Percentiles rank a stretch among this genome's conserved stretches.
These are phyloP conservation scores for Candida maltosa DNA, from an alignment of 805 yeast species.

Conservation along the genomic window DNA sequence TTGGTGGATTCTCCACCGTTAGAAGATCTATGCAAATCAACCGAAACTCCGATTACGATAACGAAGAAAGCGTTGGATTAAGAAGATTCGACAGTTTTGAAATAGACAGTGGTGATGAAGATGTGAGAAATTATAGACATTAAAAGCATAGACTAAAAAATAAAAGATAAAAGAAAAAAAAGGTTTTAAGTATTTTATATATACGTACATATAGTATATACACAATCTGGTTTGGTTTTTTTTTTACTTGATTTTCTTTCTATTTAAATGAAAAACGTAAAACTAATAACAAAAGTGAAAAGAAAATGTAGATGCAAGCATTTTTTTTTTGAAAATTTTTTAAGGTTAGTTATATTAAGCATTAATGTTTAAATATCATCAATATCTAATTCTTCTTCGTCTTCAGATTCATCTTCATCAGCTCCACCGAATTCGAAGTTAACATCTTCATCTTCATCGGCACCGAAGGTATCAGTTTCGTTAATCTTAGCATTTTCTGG, in stretches of 20 bases:
- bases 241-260: too few relatives aligned
- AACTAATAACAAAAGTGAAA: too few relatives aligned
- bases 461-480: slow-evolving; percentile 96
- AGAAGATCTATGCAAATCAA: slow-evolving; percentile 72
- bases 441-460: slow-evolving; percentile 94
- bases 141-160: slow-evolving; percentile 1
- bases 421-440: slow-evolving; percentile 97
- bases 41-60: slow-evolving; percentile 37
- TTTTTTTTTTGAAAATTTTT: too few relatives aligned
- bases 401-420: slow-evolving; percentile 74
- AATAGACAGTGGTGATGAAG: slow-evolving; percentile 41
- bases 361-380: slow-evolving; percentile 72
- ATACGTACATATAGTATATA: too few relatives aligned
- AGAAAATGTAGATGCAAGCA: too few relatives aligned
- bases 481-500: slow-evolving; percentile 97
- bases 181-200: too few relatives aligned
- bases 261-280: too few relatives aligned
- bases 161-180: not conserved
- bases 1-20: slow-evolving; percentile 67
- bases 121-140: slow-evolving; percentile 3
- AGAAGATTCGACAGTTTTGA: slow-evolving; percentile 64
- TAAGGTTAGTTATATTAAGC: too few relatives aligned
- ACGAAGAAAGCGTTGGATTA: slow-evolving; percentile 49
- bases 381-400: slow-evolving; percentile 74
- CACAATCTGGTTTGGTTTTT: too few relatives aligned